These are phyloP conservation scores for Candida sonorensis DNA, from an alignment of 805 yeast species.

Conservation along the genomic window DNA sequence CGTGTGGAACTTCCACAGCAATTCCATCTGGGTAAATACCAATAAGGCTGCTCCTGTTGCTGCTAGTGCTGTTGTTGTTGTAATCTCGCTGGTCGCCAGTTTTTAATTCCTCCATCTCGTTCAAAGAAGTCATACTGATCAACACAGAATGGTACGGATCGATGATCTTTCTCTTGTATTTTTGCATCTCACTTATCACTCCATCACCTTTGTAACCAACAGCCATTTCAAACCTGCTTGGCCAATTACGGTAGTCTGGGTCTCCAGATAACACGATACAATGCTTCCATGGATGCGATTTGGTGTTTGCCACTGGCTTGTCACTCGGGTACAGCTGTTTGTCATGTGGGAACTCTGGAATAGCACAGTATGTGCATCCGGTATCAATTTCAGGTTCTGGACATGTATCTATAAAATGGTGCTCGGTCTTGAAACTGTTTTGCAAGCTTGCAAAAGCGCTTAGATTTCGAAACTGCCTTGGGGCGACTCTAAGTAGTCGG, in stretches of 20 bases:
- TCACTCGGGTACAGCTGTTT: constrained; percentile 34
- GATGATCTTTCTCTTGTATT: constrained; percentile 25
- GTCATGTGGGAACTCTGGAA: constrained; percentile 34
- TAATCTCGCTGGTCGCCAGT: too few species aligned
- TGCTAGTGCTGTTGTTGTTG: not conserved
- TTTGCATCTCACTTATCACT: constrained; percentile 34
- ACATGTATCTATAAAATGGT: constrained; percentile 25
- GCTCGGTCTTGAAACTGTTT: constrained; percentile 2
- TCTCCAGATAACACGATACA: constrained; percentile 43
- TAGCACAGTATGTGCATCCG: constrained; percentile 53
- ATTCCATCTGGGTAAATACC: constrained; percentile 52
- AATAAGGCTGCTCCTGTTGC: not conserved
- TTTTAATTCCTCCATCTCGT: constrained; percentile 1
- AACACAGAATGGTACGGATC: constrained; percentile 44
- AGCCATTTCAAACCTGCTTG: constrained; percentile 42
- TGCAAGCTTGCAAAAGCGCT: too few species aligned
- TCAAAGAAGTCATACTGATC: constrained; percentile 38
- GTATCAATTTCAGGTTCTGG: constrained; percentile 49
- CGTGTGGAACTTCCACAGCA: constrained; percentile 29
- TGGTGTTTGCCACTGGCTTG: constrained; percentile 40
- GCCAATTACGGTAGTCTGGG: constrained; percentile 34
- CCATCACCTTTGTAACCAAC: constrained; percentile 28
- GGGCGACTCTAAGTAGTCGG: too few species aligned
- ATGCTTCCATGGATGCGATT: constrained; percentile 49
- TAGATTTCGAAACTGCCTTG: too few species aligned